Conservation (phyloP, 164 flowering plant genomes). For the Macadamia tetraphylla region DNA sequence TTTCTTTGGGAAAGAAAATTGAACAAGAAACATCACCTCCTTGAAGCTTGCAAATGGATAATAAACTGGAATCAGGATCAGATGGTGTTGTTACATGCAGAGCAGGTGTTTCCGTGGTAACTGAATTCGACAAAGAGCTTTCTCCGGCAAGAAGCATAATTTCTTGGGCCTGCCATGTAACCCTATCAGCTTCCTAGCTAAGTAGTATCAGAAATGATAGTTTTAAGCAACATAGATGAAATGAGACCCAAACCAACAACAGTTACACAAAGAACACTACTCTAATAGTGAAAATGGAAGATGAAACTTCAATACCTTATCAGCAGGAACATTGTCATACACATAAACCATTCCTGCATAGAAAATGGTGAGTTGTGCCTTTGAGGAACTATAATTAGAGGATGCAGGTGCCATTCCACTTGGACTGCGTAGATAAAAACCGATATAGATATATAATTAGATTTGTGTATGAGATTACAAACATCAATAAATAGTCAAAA, state of each 20-base stretch:
- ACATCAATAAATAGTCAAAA: background rate
- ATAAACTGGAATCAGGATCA: background rate
- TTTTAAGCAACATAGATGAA: background rate
- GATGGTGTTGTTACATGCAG: background rate
- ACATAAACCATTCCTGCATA: slow-evolving; percentile 27
- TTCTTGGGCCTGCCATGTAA: slow-evolving; percentile 19
- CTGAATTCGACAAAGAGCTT: slow-evolving; percentile 8
- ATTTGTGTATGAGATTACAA: too few species aligned
- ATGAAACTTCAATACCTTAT: slow-evolving; percentile 19
- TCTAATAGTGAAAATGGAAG: too few species aligned
- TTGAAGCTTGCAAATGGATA: slow-evolving; percentile 15
- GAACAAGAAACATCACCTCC: slow-evolving; percentile 9
- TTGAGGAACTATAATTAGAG: background rate
- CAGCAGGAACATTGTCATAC: slow-evolving; percentile 23
- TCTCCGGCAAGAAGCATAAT: slow-evolving; percentile 28
- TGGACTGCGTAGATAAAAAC: too few species aligned
- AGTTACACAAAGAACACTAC: background rate
- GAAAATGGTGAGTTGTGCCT: slow-evolving; percentile 32
- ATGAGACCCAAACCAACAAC: background rate
- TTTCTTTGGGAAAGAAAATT: background rate
- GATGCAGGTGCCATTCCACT: background rate
- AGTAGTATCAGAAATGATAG: background rate
- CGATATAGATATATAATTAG: background rate
- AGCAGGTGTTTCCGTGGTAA: background rate
- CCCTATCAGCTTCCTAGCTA: too few species aligned